A percentile compares a stretch with the other conserved stretches of the same genome.
phyloP scores from a whole-genome alignment of 805 yeast genomes.

The Candida hungchunana region DNA sequence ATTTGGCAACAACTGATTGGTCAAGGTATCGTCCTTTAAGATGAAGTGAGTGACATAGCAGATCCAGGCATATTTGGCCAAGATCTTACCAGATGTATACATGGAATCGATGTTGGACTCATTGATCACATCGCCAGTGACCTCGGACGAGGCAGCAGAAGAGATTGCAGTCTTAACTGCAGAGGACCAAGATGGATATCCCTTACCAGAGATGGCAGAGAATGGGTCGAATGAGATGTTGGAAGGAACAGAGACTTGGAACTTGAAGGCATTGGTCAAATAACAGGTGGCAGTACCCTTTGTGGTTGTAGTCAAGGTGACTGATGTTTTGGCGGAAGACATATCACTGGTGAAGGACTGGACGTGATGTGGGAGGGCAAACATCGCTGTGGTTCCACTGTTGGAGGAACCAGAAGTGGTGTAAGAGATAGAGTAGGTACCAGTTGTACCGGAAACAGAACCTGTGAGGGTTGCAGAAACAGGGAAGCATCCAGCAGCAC shows the following conservation, averaged over 20 bases:
- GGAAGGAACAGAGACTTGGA: conserved; percentile 41
- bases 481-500: conserved; percentile 60
- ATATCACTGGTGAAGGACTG: conserved; percentile 35
- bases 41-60: conserved; percentile 68
- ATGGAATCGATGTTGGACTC: conserved; percentile 68
- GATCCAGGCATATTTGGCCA: conserved; percentile 89
- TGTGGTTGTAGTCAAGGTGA: conserved; percentile 44
- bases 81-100: conserved; percentile 83
- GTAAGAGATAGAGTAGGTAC: conserved; percentile 41
- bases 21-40: conserved; percentile 49
- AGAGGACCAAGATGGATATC: conserved; percentile 25
- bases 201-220: conserved; percentile 30
- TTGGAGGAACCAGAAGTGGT: conserved; percentile 41
- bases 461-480: conserved; percentile 43
- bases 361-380: conserved; percentile 68
- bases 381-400: conserved; percentile 43
- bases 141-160: conserved; percentile 33
- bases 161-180: conserved; percentile 29
- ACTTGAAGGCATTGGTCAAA: conserved; percentile 35
- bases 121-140: conserved; percentile 37
- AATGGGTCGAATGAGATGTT: conserved; percentile 43
- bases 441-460: conserved; percentile 34
- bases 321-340: conserved; percentile 28
- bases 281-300: conserved; percentile 45
- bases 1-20: conserved; percentile 48